Evolutionary conservation across 768 basidiomycete genomes (phyloP).

Genomic region (Glaciozyma martinii): DNA sequence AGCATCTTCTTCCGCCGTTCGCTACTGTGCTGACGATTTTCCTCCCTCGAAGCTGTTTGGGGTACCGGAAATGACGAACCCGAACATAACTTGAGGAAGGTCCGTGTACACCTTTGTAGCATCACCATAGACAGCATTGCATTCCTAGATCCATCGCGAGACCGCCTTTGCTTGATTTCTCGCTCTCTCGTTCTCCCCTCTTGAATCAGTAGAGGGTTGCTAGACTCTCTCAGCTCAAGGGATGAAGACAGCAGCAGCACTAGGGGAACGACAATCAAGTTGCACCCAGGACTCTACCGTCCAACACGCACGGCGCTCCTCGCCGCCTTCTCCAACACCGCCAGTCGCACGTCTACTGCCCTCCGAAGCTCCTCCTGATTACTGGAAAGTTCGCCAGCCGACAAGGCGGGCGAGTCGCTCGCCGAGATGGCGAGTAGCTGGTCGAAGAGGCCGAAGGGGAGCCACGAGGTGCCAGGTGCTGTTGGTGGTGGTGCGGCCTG

Average conservation of each 20-base stretch:
- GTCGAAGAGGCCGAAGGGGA: slow-evolving; percentile 75
- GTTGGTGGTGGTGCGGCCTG: slow-evolving; percentile 48
- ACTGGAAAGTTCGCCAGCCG: slow-evolving; percentile 14
- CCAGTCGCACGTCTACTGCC: slow-evolving; percentile 2
- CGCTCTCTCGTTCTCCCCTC: too few relatives aligned
- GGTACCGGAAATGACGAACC: background rate
- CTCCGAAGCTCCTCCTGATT: slow-evolving; percentile 14
- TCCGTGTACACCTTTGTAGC: too few relatives aligned
- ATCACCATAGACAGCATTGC: too few relatives aligned
- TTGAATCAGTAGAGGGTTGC: too few relatives aligned
- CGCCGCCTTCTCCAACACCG: slow-evolving; percentile 13
- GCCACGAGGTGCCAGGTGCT: slow-evolving; percentile 57
- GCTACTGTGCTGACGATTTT: background rate
- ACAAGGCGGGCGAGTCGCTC: slow-evolving; percentile 7
- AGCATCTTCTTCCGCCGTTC: background rate
- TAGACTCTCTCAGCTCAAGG: too few relatives aligned
- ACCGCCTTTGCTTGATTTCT: too few relatives aligned
- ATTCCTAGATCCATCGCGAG: too few relatives aligned
- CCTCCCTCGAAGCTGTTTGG: slow-evolving; percentile 5
- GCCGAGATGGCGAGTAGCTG: slow-evolving; percentile 51
- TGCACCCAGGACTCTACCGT: too few relatives aligned
- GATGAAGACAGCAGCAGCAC: too few relatives aligned
- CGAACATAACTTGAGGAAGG: background rate
- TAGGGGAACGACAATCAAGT: too few relatives aligned
- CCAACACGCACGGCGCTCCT: background rate